Conservation (phyloP, 2,329 filamentous ascomycete species). For the Westerdykella aurantiaca region DNA sequence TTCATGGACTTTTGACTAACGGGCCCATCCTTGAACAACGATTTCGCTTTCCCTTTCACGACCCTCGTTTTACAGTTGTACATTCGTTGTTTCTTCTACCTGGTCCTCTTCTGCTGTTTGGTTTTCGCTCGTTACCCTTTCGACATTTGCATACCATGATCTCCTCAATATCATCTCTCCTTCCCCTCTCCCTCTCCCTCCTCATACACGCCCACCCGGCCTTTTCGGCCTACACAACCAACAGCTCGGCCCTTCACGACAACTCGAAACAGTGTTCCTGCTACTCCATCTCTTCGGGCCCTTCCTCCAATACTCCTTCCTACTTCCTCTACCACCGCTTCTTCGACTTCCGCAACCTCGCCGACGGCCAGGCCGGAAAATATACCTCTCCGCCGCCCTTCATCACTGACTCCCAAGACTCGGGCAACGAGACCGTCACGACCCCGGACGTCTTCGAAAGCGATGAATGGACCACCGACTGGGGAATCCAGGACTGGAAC, state of each 20-base stretch:
- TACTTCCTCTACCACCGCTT: slow-evolving; percentile 50
- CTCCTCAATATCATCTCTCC: slow-evolving; percentile 12
- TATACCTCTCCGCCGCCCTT: slow-evolving; percentile 20
- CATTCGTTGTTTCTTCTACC: neutral
- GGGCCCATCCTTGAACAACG: too few relatives aligned
- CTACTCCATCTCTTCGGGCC: slow-evolving; percentile 43
- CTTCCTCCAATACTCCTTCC: slow-evolving; percentile 30
- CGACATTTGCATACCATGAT: neutral
- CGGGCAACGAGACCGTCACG: slow-evolving; percentile 19
- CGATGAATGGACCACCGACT: slow-evolving; percentile 32
- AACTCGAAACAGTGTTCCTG: slow-evolving; percentile 41
- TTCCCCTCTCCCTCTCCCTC: slow-evolving; percentile 22
- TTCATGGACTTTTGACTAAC: too few relatives aligned
- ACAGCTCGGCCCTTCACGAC: slow-evolving; percentile 26
- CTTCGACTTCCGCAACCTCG: slow-evolving; percentile 47
- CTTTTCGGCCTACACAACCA: slow-evolving; percentile 19
- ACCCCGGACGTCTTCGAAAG: slow-evolving; percentile 37
- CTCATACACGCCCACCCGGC: slow-evolving; percentile 8
- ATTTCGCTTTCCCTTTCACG: neutral
- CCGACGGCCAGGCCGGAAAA: slow-evolving; percentile 20
- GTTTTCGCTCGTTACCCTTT: neutral
- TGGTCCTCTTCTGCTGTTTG: neutral
- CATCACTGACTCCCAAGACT: slow-evolving; percentile 14
- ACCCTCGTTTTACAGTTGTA: neutral
- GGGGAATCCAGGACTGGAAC: slow-evolving; percentile 43